Conservation (phyloP, 805 yeast species). For the Clavispora asparagi region DNA sequence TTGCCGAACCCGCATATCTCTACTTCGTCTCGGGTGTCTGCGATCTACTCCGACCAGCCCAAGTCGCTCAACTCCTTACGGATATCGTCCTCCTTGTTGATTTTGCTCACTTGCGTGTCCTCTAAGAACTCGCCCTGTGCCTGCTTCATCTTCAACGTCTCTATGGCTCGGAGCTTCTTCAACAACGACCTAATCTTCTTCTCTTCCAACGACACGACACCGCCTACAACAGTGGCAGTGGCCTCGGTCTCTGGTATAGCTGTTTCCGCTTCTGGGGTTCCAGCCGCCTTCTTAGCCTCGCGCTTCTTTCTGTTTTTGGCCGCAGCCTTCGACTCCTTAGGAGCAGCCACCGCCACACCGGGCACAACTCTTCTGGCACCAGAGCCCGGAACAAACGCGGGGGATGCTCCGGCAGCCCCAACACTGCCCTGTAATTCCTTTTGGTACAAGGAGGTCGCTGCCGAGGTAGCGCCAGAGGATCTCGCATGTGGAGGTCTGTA, state of each 20-base stretch:
- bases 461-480: conserved; percentile 27
- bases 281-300: conserved; percentile 45
- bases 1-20: neutral
- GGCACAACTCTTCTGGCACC: conserved; percentile 43
- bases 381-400: conserved; percentile 19
- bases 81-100: conserved; percentile 78
- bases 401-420: conserved; percentile 16
- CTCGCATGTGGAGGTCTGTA: conserved; percentile 97
- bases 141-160: conserved; percentile 79
- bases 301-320: conserved; percentile 74
- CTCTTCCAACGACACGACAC: conserved; percentile 72
- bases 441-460: conserved; percentile 52
- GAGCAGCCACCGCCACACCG: conserved; percentile 45
- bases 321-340: conserved; percentile 56
- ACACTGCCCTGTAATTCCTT: conserved; percentile 39
- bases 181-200: conserved; percentile 85
- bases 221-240: conserved; percentile 49
- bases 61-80: conserved; percentile 66
- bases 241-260: conserved; percentile 1
- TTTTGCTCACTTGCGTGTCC: conserved; percentile 88
- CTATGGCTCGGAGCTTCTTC: conserved; percentile 95
- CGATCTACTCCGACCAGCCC: conserved; percentile 52
- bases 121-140: conserved; percentile 80
- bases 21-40: neutral
- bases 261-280: conserved; percentile 4